A percentile compares a stretch with the other conserved stretches of the same genome.
Conservation (phyloP, 2,329 filamentous ascomycete species). For the Cladobotryum protrusum region DNA sequence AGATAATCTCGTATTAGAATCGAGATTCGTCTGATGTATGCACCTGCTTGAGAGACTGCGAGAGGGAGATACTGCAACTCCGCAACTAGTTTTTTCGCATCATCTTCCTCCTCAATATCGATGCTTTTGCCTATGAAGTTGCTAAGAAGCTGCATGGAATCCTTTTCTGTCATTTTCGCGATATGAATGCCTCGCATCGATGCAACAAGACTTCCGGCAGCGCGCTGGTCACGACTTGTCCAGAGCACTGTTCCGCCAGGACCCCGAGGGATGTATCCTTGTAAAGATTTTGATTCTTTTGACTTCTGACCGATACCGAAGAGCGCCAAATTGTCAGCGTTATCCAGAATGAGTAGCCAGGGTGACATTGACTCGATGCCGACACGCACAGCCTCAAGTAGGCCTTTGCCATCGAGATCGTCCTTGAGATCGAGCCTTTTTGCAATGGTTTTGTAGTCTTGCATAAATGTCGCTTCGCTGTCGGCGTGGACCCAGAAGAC, state of each 20-base stretch:
- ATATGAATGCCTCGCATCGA: constrained; percentile 18
- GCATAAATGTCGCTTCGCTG: constrained; percentile 23
- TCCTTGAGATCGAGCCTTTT: constrained; percentile 17
- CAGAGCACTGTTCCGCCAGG: constrained; percentile 23
- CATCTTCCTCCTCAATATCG: constrained; percentile 8
- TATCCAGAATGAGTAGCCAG: constrained; percentile 30
- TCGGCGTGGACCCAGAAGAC: constrained; percentile 34
- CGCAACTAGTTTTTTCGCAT: constrained; percentile 10
- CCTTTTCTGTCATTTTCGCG: constrained; percentile 14
- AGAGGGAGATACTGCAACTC: constrained; percentile 25
- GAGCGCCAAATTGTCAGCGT: constrained; percentile 25
- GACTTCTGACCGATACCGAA: constrained; percentile 16
- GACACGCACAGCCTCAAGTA: constrained; percentile 15
- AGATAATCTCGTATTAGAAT: constrained; percentile 21
- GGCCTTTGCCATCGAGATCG: constrained; percentile 15
- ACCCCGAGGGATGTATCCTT: constrained; percentile 20
- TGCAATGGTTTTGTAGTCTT: constrained; percentile 26
- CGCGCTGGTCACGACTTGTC: constrained; percentile 25
- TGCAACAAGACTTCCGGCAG: constrained; percentile 19
- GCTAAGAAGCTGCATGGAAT: constrained; percentile 1
- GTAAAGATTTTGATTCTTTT: constrained; percentile 4
- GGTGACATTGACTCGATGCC: constrained; percentile 12
- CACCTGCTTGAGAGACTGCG: constrained; percentile 26
- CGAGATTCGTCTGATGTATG: constrained; percentile 25
- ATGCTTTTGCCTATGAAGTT: constrained; percentile 7